These are phyloP conservation scores for Dichomitus squalens DNA, from an alignment of 1,284 basidiomycete genomes.

Conservation along the genomic window DNA sequence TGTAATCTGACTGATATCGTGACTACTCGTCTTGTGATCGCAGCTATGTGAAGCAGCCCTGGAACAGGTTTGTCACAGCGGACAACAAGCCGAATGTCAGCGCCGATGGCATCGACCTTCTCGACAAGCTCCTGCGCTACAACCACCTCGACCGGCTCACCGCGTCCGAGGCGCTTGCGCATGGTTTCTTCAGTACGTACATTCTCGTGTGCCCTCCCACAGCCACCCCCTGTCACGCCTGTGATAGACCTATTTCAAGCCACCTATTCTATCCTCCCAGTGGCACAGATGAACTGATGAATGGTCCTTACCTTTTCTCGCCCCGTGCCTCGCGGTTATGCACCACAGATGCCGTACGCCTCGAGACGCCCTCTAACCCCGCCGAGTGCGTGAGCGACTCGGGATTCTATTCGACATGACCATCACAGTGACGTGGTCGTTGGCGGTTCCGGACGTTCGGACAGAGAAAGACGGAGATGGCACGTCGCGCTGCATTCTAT, in stretches of 20 bases:
- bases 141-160: slow-evolving; percentile 86
- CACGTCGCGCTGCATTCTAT: neutral
- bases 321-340: neutral
- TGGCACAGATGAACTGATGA: neutral
- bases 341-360: slow-evolving; percentile 51
- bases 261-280: neutral
- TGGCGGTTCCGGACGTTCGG: neutral
- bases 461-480: neutral
- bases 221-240: slow-evolving; percentile 5
- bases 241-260: too few species aligned
- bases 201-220: slow-evolving; percentile 1
- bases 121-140: slow-evolving; percentile 84
- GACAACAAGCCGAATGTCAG: slow-evolving; percentile 80
- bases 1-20: neutral
- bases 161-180: slow-evolving; percentile 75
- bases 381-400: slow-evolving; percentile 58
- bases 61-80: slow-evolving; percentile 68
- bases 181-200: slow-evolving; percentile 76
- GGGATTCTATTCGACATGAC: slow-evolving; percentile 56
- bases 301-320: neutral
- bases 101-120: slow-evolving; percentile 76
- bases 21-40: neutral
- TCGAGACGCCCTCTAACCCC: slow-evolving; percentile 52
- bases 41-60: slow-evolving; percentile 77
- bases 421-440: neutral